These are phyloP conservation scores for Trifolium pratense DNA, from an alignment of 306 rosid genomes.

Conservation along the genomic window DNA sequence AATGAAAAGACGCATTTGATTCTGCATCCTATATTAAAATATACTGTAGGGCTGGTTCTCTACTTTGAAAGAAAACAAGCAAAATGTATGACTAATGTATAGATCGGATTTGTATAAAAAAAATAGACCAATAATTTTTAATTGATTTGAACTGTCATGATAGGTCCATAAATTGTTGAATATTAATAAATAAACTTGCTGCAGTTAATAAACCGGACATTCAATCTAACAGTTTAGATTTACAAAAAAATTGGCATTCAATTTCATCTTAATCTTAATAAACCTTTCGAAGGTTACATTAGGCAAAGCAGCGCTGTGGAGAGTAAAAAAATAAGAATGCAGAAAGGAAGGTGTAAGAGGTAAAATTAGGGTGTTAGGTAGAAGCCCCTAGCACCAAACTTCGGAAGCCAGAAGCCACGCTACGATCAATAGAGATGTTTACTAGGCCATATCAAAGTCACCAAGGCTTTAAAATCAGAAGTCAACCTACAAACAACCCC, in stretches of 20 bases:
- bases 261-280: conserved; percentile 19
- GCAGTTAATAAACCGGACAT: conserved; percentile 15
- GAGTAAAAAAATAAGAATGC: neutral
- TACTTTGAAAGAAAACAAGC: conserved; percentile 6
- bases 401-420: neutral
- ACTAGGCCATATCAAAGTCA: conserved; percentile 30
- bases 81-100: neutral
- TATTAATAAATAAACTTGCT: neutral
- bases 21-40: neutral
- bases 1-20: neutral
- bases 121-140: neutral
- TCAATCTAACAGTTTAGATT: conserved; percentile 31
- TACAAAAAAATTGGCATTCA: conserved; percentile 10
- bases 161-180: conserved; percentile 7
- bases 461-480: conserved; percentile 11
- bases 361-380: neutral
- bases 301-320: neutral
- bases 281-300: conserved; percentile 14
- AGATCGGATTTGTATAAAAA: neutral
- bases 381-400: conserved; percentile 1
- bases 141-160: no score
- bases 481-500: neutral
- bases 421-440: conserved; percentile 7
- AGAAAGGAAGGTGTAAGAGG: neutral
- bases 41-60: no score